Conservation (phyloP, 1,139 yeast species). For the Magnusiomyces tetraspermus region DNA sequence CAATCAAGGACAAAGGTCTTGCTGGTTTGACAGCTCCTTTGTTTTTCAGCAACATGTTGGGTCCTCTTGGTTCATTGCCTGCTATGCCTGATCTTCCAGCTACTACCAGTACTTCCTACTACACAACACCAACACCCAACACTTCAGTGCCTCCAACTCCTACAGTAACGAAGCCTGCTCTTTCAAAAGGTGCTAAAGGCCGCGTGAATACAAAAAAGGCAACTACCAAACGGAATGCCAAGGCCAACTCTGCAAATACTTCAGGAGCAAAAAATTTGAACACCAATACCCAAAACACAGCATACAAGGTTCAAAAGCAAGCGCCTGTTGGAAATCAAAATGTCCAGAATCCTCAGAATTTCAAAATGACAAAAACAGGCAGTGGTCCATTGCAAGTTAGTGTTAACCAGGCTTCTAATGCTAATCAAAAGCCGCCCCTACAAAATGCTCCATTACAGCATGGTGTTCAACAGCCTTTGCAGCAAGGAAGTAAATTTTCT, state of each 20-base stretch:
- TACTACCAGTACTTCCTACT: slow-evolving; percentile 1
- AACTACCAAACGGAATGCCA: neutral
- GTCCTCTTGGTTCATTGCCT: neutral
- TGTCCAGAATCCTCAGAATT: neutral
- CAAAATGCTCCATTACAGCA: no score
- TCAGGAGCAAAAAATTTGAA: neutral
- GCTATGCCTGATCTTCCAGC: slow-evolving; percentile 4
- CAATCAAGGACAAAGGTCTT: neutral
- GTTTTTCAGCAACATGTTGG: neutral
- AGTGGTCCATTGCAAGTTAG: no score
- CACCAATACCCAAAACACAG: neutral
- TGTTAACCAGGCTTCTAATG: no score
- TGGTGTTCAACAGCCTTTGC: no score
- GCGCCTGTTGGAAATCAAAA: neutral
- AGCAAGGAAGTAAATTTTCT: no score
- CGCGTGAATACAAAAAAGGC: neutral
- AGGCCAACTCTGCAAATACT: neutral
- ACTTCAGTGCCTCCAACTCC: neutral
- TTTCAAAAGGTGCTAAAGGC: neutral
- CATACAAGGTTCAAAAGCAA: neutral
- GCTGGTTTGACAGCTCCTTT: neutral
- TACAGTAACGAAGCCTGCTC: neutral
- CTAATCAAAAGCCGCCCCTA: no score
- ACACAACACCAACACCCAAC: neutral
- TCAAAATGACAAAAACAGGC: no score